Base-by-base conservation (phyloP, 495 filamentous ascomycete species). In the Daldinia loculata region DNA sequence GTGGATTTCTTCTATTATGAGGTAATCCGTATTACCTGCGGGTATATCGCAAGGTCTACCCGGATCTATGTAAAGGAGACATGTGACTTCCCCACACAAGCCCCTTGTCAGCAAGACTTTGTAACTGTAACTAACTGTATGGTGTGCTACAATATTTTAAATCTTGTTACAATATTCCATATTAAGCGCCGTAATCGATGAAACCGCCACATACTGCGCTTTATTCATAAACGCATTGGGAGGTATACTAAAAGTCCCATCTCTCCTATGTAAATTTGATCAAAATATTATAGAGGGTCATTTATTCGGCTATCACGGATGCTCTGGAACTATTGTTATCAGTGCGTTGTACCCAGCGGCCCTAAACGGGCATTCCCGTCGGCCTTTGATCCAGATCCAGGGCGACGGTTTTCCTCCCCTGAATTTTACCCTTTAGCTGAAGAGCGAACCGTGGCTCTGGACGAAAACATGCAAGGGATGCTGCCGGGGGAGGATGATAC, bases 351-450 rank as follows among this genome's bases (percentile, higher is more conserved):
- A 41, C 39, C 39, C 15, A 41, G 39, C n/a, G 17, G 39, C 39
- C 43, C 43, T 48, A 48, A 48, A 30, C 53, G 53, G 53, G 27
- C 30, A 30, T 56, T 56, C 53, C 53, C 53, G 52, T 34, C n/a
- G 17, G 30, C 9, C 29, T 22, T 19, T 36, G 8, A 4, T 30
- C 53, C 53, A 56, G 17, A 56, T 30, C 53, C 53, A 56, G 53
- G 30, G 53, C 7, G 29, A 30, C 53, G 53, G 53, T 29, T 11
- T 36, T 17, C 7, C 53, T 56, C 17, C 53, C 30, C 30, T 32
- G 30, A 24, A 36, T 56, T 56, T 36, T 19, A 29, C 50, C 5
- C 27, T 14, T 2, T 12, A 53, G 24, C 53, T 36, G 53, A 30
- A 22, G 14, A 19, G 14, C 15, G 53, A 56, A 56, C 27, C 53